These are phyloP conservation scores for Phytophthora citricola DNA, from an alignment of 352 stramenopile species.

Conservation along the genomic window DNA sequence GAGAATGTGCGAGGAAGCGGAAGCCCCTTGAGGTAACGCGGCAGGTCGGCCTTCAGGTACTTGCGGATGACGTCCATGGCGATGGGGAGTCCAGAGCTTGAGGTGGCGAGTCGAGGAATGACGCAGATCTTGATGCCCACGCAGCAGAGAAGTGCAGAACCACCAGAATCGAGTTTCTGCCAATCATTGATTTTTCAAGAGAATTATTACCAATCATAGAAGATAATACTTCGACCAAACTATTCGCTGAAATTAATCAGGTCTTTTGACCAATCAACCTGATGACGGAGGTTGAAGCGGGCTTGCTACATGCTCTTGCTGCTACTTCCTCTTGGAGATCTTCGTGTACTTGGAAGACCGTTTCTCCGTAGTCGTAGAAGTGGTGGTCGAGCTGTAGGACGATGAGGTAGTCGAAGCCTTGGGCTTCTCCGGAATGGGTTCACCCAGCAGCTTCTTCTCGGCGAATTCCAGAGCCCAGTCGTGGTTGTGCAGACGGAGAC, in stretches of 20 bases:
- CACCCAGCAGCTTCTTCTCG: slow-evolving; percentile 85
- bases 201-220: slow-evolving; percentile 5
- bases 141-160: slow-evolving; percentile 19
- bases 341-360: slow-evolving; percentile 81
- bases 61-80: slow-evolving; percentile 83
- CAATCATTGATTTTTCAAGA: slow-evolving; percentile 6
- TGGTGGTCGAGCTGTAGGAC: slow-evolving; percentile 25
- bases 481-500: slow-evolving; percentile 82
- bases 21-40: slow-evolving; percentile 84
- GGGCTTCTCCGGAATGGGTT: slow-evolving; percentile 59
- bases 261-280: slow-evolving; percentile 9
- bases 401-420: slow-evolving; percentile 35
- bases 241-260: slow-evolving; percentile 16
- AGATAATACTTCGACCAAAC: background rate
- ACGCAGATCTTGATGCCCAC: slow-evolving; percentile 11
- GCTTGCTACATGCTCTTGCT: background rate
- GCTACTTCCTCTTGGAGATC: slow-evolving; percentile 70
- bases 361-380: slow-evolving; percentile 45
- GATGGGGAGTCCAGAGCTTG: background rate
- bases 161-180: slow-evolving; percentile 25
- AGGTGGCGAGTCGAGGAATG: slow-evolving; percentile 25
- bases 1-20: slow-evolving; percentile 84
- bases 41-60: slow-evolving; percentile 82
- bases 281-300: slow-evolving; percentile 8
- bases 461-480: slow-evolving; percentile 83